phyloP scores from a whole-genome alignment of 306 rosid genomes.

The Clitoria ternatea region DNA sequence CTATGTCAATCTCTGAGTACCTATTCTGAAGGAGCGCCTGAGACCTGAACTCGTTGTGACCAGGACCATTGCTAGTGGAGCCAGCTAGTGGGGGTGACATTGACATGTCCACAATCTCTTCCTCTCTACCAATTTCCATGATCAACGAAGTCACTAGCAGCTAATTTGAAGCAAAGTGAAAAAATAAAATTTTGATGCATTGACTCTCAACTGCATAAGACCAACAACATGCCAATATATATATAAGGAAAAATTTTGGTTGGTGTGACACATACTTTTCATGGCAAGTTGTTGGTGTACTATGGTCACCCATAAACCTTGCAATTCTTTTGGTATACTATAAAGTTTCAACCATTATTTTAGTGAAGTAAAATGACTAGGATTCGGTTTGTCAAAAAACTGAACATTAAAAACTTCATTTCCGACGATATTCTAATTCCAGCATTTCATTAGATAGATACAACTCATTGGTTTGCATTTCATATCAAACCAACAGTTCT shows the following conservation, averaged over 20 bases:
- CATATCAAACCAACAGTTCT: background rate
- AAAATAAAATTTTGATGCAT: conserved; percentile 10
- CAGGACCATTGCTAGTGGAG: conserved; percentile 49
- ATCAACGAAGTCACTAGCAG: background rate
- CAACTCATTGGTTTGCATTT: conserved; percentile 10
- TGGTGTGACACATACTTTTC: conserved; percentile 76
- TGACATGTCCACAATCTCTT: conserved; percentile 60
- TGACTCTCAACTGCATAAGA: conserved; percentile 39
- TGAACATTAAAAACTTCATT: background rate
- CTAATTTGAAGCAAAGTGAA: background rate
- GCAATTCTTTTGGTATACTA: background rate
- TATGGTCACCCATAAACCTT: conserved; percentile 35
- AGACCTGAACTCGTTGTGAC: conserved; percentile 66
- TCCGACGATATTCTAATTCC: background rate
- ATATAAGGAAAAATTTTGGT: conserved; percentile 38
- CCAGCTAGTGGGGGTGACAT: conserved; percentile 48
- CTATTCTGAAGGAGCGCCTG: conserved; percentile 48
- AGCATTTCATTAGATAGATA: background rate
- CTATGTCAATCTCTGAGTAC: conserved; percentile 64
- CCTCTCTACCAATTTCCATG: conserved; percentile 68
- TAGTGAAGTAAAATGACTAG: conserved; percentile 61
- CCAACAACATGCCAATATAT: conserved; percentile 46
- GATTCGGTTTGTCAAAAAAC: conserved; percentile 16
- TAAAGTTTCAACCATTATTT: conserved; percentile 30
- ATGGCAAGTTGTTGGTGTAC: conserved; percentile 36